Base-by-base conservation (phyloP, 176 grass and related monocot genomes). In the Eleusine coracana region DNA sequence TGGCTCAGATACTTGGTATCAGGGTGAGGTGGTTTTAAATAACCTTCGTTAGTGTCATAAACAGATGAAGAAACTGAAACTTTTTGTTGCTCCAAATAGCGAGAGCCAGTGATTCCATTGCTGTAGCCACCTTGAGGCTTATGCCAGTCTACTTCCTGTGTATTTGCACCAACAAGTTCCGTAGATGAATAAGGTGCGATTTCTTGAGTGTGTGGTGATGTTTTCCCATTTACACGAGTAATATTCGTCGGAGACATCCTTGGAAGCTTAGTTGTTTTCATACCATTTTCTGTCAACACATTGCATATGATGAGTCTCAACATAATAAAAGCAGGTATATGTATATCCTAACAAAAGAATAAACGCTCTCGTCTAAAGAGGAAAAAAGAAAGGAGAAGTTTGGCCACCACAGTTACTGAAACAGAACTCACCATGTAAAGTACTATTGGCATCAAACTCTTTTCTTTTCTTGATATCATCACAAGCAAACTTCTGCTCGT, bases 1-100 rank as follows among this genome's bases (percentile, higher is more conserved):
- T 86, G 51, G 66, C 31, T 78, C 51, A 94, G 83, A 94, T 84
- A 84, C 61, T 79, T 84, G 72, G 72, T 76, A 79, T 91, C 92
- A 69, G 61, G 80, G 68, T 87, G 87, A 82, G 83, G 61, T 48
- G 62, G 75, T 13, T 34, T 67, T 61, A 18, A 13, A 66, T 56
- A 72, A 55, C 38, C 66, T 81, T 70, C 37, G 29, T 28, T 70
- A 41, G 59, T 76, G 37, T n/a, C 27, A 44, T 29, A 45, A 18
- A 28, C 21, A 58, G 62, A 28, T 36, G 68, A 75, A 85, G 81
- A 41, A 81, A 74, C 52, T 41, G 45, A 65, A 86, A 18, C 18
- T 39, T 10, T 71, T 7, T 21, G 56, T 48, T 86, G 66, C 46
- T 64, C 27, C 23, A 39, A 80, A 82, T 41, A 23, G 36, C 49